Conservation (phyloP, 352 stramenopile species). For the Globisporangium spinosum region DNA sequence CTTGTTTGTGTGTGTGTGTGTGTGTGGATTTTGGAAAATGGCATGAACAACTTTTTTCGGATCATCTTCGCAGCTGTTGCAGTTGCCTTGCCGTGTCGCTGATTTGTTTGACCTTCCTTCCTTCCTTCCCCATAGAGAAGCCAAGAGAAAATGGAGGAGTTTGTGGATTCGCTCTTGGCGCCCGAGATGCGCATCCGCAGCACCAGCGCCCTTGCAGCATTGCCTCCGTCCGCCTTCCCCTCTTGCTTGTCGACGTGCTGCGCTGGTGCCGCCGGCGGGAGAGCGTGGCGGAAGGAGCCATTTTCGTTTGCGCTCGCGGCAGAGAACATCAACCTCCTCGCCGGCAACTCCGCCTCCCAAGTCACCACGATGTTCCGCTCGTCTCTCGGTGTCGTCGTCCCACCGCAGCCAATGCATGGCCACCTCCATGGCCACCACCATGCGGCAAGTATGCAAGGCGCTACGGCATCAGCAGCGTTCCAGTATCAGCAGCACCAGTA, state of each 20-base stretch:
- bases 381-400: constrained; percentile 3
- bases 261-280: background rate
- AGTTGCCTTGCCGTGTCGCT: constrained; percentile 11
- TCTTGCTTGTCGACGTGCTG: background rate
- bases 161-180: constrained; percentile 14
- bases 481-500: constrained; percentile 4
- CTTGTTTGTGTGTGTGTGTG: background rate
- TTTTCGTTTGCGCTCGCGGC: constrained; percentile 16
- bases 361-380: constrained; percentile 16
- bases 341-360: background rate
- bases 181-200: constrained; percentile 5
- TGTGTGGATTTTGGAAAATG: constrained; percentile 4
- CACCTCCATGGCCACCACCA: constrained; percentile 3
- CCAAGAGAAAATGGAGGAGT: constrained; percentile 4
- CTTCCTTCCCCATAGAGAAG: background rate
- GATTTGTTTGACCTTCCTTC: background rate
- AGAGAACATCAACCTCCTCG: constrained; percentile 7
- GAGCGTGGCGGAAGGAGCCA: constrained; percentile 7
- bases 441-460: background rate
- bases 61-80: constrained; percentile 11
- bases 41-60: constrained; percentile 5
- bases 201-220: background rate
- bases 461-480: background rate
- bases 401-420: background rate
- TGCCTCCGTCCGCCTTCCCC: background rate